These are phyloP conservation scores for Aureobasidium subglaciale DNA, from an alignment of 2,329 filamentous ascomycete genomes.

Conservation along the genomic window DNA sequence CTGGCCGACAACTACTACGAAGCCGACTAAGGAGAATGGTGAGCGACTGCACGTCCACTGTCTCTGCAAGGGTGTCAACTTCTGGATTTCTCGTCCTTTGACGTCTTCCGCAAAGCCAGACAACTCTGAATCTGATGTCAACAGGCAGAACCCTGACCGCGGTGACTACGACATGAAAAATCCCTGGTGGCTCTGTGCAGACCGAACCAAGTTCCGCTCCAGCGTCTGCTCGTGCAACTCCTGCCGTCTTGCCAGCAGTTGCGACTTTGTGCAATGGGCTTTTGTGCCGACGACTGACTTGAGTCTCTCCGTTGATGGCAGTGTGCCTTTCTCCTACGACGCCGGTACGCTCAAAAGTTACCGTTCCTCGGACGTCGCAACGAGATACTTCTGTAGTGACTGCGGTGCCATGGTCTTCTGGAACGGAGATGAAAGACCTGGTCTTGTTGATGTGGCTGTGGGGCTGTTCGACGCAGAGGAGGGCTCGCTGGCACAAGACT, in stretches of 20 bases:
- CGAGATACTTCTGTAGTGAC: conserved; percentile 53
- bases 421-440: conserved; percentile 46
- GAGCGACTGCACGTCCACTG: conserved; percentile 40
- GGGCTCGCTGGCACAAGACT: conserved; percentile 50
- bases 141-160: conserved; percentile 34
- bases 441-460: conserved; percentile 57
- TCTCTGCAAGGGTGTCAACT: conserved; percentile 49
- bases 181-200: conserved; percentile 54
- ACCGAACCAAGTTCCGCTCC: conserved; percentile 48
- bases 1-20: neutral
- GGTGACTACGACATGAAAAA: conserved; percentile 20
- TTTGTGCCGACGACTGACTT: conserved; percentile 58
- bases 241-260: conserved; percentile 55
- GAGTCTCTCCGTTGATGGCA: conserved; percentile 31
- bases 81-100: conserved; percentile 52
- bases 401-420: conserved; percentile 63
- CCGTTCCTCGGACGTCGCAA: conserved; percentile 46
- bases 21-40: neutral
- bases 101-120: conserved; percentile 36
- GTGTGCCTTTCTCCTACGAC: conserved; percentile 26
- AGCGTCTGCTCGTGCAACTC: conserved; percentile 56
- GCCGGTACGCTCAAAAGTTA: conserved; percentile 46
- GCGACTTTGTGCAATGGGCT: conserved; percentile 59
- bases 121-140: conserved; percentile 49
- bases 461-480: conserved; percentile 46